These are phyloP conservation scores for Pichia sp. DNA, from an alignment of 1,139 yeast genomes.

Conservation along the genomic window DNA sequence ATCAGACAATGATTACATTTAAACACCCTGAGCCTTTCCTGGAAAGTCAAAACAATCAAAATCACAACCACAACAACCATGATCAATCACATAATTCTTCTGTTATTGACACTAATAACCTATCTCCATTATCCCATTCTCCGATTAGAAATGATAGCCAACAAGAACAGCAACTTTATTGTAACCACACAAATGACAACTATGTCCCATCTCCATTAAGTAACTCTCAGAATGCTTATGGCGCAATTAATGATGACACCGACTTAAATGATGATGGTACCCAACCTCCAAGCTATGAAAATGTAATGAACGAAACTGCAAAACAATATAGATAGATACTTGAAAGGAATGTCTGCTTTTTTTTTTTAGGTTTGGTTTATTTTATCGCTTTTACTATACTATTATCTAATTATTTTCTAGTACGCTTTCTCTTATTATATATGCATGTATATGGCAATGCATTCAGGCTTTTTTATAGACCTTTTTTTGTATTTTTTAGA, in stretches of 20 bases:
- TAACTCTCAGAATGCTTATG: constrained; percentile 4
- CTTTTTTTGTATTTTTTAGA: no score
- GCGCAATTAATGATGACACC: constrained; percentile 2
- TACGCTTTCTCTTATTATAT: no score
- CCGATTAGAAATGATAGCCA: constrained; percentile 9
- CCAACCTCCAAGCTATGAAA: constrained; percentile 31
- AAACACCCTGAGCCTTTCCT: constrained; percentile 29
- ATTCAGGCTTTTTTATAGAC: no score
- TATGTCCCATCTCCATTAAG: constrained; percentile 10
- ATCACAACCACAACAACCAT: constrained; percentile 3
- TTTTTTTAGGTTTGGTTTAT: neutral
- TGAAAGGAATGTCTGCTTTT: neutral
- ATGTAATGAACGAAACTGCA: constrained; percentile 29
- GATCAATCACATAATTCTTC: neutral
- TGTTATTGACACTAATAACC: neutral
- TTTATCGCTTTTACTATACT: neutral
- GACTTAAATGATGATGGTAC: constrained; percentile 9
- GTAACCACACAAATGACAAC: constrained; percentile 1
- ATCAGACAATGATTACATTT: constrained; percentile 22
- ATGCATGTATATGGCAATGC: no score
- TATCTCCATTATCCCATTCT: constrained; percentile 21
- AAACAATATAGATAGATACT: constrained; percentile 19
- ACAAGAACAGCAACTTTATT: neutral
- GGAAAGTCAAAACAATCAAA: constrained; percentile 13
- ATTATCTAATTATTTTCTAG: no score